Conservation (phyloP, 2,329 filamentous ascomycete species). For the Spiromastix sp. region DNA sequence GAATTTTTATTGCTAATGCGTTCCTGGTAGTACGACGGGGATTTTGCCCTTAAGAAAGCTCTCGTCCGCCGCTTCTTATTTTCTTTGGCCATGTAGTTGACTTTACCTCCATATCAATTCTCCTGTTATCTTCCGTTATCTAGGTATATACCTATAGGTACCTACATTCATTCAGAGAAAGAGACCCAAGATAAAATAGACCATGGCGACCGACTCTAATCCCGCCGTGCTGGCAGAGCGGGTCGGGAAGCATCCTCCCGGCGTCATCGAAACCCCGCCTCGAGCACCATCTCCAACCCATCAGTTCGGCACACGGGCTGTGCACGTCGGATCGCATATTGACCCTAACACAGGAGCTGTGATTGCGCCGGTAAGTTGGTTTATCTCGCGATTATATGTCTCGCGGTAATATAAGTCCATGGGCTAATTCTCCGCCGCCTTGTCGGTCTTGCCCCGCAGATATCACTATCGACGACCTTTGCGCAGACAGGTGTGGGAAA, state of each 20-base stretch:
- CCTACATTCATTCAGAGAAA: no score
- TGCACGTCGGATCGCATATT: conserved; percentile 85
- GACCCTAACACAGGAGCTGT: conserved; percentile 90
- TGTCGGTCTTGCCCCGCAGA: conserved; percentile 34
- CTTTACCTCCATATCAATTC: no score
- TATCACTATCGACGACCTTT: conserved; percentile 93
- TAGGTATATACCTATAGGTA: no score
- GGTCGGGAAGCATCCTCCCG: no score
- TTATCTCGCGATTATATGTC: not conserved
- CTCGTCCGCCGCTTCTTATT: no score
- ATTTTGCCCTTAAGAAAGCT: no score
- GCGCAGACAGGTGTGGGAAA: conserved; percentile 81
- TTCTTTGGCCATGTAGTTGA: no score
- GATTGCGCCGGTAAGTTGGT: conserved; percentile 60
- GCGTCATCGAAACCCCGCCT: conserved; percentile 62
- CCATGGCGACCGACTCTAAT: conserved; percentile 15
- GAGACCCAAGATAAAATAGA: no score
- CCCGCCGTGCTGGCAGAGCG: conserved; percentile 17
- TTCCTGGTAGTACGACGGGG: no score
- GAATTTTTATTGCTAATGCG: no score
- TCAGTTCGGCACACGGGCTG: conserved; percentile 83
- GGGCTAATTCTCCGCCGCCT: not conserved
- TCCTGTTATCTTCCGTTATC: no score
- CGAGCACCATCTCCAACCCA: conserved; percentile 63
- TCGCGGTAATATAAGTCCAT: not conserved